Percentiles rank a stretch among this genome's conserved stretches.
These are phyloP conservation scores for Naumovozyma castellii DNA, from an alignment of 805 yeast genomes.

Conservation along the genomic window DNA sequence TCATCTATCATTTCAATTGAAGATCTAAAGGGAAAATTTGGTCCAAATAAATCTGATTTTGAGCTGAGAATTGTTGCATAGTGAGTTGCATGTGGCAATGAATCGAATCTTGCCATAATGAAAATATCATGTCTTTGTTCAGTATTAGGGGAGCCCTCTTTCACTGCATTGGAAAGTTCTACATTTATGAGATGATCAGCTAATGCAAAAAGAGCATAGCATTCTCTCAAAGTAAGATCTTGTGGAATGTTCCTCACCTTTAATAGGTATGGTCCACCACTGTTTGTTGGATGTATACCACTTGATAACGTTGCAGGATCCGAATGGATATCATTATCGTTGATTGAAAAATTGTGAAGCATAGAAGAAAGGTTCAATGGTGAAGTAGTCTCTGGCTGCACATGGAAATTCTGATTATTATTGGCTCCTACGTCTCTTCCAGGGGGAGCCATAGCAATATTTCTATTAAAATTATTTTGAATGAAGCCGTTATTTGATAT, in stretches of 20 bases:
- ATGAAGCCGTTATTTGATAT: neutral
- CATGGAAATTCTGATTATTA: neutral
- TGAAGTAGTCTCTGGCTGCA: neutral
- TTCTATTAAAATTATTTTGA: neutral
- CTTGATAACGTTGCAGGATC: neutral
- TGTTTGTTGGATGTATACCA: neutral
- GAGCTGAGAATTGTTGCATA: slow-evolving; percentile 35
- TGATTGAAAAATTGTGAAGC: slow-evolving; percentile 12
- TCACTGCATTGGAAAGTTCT: slow-evolving; percentile 30
- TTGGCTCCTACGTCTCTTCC: no score
- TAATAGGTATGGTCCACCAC: slow-evolving; percentile 17
- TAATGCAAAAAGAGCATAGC: slow-evolving; percentile 52
- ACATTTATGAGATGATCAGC: slow-evolving; percentile 50
- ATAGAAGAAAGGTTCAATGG: slow-evolving; percentile 8
- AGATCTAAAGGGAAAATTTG: slow-evolving; percentile 33
- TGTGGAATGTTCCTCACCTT: slow-evolving; percentile 48
- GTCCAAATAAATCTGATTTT: slow-evolving; percentile 39
- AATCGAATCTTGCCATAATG: slow-evolving; percentile 38
- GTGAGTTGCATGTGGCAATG: slow-evolving; percentile 37
- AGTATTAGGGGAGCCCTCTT: slow-evolving; percentile 18
- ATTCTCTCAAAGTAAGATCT: slow-evolving; percentile 56
- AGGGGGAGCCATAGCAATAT: no score
- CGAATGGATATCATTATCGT: slow-evolving; percentile 3
- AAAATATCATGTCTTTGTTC: slow-evolving; percentile 23
- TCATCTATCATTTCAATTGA: slow-evolving; percentile 36